phyloP scores from a whole-genome alignment of 352 stramenopile species.

The Pythium rhizo-oryzae region DNA sequence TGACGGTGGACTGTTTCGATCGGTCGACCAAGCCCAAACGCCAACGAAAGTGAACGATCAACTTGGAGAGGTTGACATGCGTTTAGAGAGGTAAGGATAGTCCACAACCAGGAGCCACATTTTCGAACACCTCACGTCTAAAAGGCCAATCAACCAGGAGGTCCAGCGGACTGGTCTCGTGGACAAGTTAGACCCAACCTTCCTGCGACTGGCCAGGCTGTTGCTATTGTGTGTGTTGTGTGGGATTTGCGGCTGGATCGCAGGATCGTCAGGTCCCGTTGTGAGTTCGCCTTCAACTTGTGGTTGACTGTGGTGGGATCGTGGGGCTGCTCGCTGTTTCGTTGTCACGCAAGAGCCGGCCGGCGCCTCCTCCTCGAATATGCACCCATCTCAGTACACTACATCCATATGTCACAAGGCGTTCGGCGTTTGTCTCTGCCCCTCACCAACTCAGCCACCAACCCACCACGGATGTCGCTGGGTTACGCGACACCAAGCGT shows the following conservation, averaged over 20 bases:
- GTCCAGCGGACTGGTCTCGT: too few species aligned
- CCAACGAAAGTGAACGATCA: background rate
- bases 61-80: background rate
- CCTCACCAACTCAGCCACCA: conserved; percentile 8
- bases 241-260: too few species aligned
- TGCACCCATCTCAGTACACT: conserved; percentile 16
- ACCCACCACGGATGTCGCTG: conserved; percentile 6
- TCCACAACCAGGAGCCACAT: background rate
- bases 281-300: conserved; percentile 14
- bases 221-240: too few species aligned
- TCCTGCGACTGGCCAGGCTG: too few species aligned
- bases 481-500: conserved; percentile 2
- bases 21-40: background rate
- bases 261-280: background rate
- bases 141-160: too few species aligned
- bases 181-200: too few species aligned
- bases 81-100: conserved; percentile 3
- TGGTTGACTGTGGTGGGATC: conserved; percentile 18
- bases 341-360: conserved; percentile 15
- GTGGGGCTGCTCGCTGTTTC: conserved; percentile 7
- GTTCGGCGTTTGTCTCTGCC: conserved; percentile 1
- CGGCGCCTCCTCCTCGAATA: background rate
- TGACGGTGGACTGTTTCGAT: conserved; percentile 14
- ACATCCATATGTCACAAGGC: conserved; percentile 10
- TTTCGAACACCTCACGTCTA: too few species aligned